Evolutionary conservation across 2,329 filamentous ascomycete species (phyloP), one percentile per base, ranked within the genome.

Genomic region (Phyllosticta citriasiana): DNA sequence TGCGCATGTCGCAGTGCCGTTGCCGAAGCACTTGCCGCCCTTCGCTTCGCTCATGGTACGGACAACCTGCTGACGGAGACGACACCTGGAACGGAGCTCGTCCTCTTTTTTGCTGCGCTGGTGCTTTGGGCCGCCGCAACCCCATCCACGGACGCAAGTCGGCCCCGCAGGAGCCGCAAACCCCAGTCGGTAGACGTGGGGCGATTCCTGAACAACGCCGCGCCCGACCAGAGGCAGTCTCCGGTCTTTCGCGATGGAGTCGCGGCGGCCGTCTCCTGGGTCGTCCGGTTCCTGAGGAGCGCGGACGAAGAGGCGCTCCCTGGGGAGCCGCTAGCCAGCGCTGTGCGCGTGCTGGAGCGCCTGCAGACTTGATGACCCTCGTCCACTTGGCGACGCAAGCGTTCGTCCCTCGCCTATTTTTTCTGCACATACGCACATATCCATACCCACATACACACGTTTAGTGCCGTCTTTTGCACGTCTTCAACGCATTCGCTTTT

Each of bases 61-160:
- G 67, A 67, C 24, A 66, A 71, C 7, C 61, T 70, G 1, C 66
- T 70, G 30, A 64, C 68, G 25, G 67, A 67, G 8, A 64, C 71
- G 22, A 63, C 66, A 2, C 62, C 65, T 16, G 73, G 72, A 14
- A 64, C 67, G 35, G 70, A 74, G 25, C 70, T 75, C 65, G 67
- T 70, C 33, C 60, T 75, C 12, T 74, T 71, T 62, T 71, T 69
- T 25, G 71, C 73, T 22, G 65, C 66, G 1, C 65, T 76, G 3
- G 69, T 73, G 1, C 62, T 75, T 0, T 76, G 73, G 73, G 67
- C 68, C 35, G 40, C 58, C 53, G 53, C 55, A 16, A 47, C 53
- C 25, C 53, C 58, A 16, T n/a, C 5, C 14, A n/a, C 40, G 40
- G 40, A 47, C 40, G 40, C 40, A 47, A 47, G 14, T 16, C 40